Conservation (phyloP, 805 yeast genomes). For the Saccharomyces cerevisiae region DNA sequence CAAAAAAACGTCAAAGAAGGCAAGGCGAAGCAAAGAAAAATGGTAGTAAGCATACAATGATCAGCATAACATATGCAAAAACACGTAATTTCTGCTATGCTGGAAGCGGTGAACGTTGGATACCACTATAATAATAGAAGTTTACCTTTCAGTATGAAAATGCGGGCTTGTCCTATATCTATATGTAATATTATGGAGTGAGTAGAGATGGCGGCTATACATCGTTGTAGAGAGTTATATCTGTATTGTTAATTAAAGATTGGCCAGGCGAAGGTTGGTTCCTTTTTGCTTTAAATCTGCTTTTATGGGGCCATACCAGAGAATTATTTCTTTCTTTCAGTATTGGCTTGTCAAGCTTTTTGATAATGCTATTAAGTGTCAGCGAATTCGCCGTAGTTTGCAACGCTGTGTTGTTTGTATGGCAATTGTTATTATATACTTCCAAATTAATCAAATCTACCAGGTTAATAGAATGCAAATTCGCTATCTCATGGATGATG, state of each 20-base stretch:
- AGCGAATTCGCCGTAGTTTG: not conserved
- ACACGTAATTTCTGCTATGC: not conserved
- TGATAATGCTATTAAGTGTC: slow-evolving; percentile 9
- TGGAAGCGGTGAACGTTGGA: not conserved
- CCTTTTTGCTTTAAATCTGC: slow-evolving; percentile 7
- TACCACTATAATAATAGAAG: not conserved
- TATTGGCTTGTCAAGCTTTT: slow-evolving; percentile 17
- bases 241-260: slow-evolving; percentile 4
- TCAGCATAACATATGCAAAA: not conserved
- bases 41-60: not conserved
- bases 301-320: slow-evolving; percentile 20
- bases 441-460: not conserved
- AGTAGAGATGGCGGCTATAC: not conserved
- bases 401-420: not conserved
- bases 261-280: not conserved
- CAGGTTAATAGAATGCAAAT: not conserved
- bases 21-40: not conserved
- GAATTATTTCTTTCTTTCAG: slow-evolving; percentile 14
- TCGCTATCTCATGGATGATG: not conserved
- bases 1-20: not conserved
- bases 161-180: not conserved
- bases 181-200: not conserved
- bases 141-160: not conserved
- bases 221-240: slow-evolving; percentile 13
- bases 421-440: not conserved